Conservation (phyloP, 148 eudicot species). For the Simmondsia chinensis region DNA sequence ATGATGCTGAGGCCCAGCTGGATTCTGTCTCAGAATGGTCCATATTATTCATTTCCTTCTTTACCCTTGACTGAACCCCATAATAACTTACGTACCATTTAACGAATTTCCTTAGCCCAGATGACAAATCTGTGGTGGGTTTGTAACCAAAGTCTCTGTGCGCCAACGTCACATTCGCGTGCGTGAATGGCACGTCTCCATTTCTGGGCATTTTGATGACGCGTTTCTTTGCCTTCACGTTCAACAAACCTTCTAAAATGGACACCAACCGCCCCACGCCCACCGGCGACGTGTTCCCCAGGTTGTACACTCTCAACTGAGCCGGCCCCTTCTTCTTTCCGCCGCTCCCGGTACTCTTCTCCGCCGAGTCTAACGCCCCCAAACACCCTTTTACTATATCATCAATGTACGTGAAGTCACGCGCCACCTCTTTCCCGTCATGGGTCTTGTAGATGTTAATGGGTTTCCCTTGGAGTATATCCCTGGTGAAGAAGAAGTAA, state of each 20-base stretch:
- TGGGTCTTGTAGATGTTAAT: conserved; percentile 59
- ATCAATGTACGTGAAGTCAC: conserved; percentile 91
- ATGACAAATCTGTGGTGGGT: conserved; percentile 72
- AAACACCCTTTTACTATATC: conserved; percentile 80
- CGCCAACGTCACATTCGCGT: conserved; percentile 87
- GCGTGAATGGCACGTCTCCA: conserved; percentile 93
- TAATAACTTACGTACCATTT: conserved; percentile 92
- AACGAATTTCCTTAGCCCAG: conserved; percentile 82
- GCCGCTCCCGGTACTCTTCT: conserved; percentile 94
- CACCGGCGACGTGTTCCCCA: conserved; percentile 87
- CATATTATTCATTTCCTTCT: conserved; percentile 22
- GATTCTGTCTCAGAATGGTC: conserved; percentile 1
- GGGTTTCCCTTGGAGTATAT: conserved; percentile 65
- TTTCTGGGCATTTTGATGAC: conserved; percentile 84
- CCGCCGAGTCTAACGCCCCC: conserved; percentile 87
- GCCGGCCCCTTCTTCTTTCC: conserved; percentile 79
- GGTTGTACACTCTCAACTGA: conserved; percentile 73
- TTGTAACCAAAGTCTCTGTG: conserved; percentile 67
- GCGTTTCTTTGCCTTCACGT: conserved; percentile 66
- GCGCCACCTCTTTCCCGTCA: conserved; percentile 69
- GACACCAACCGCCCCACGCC: conserved; percentile 62
- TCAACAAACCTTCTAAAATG: conserved; percentile 50
- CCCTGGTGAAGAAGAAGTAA: conserved; percentile 88
- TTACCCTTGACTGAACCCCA: conserved; percentile 61
- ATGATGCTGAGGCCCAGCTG: conserved; percentile 5